Percentiles rank a stretch among this genome's conserved stretches.
Conservation (phyloP, 2,329 filamentous ascomycete genomes). For the Beauveria pseudobassiana region DNA sequence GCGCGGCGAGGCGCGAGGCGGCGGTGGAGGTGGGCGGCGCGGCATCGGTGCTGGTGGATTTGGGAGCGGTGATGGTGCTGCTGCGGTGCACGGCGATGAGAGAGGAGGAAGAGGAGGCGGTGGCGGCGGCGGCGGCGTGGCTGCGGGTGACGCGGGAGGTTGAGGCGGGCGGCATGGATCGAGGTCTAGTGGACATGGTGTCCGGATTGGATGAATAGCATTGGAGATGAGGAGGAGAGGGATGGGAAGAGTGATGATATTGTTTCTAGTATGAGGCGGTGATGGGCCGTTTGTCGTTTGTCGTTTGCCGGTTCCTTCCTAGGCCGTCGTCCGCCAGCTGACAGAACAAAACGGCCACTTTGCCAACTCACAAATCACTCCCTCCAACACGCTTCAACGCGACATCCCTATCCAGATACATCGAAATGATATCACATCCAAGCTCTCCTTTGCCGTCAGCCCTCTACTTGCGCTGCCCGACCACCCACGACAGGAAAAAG, state of each 20-base stretch:
- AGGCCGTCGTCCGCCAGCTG: not conserved
- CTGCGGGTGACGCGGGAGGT: slow-evolving; percentile 1
- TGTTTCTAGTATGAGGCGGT: not conserved
- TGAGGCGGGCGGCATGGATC: slow-evolving; percentile 1
- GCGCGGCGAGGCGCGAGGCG: slow-evolving; percentile 15
- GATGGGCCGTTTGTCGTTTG: not conserved
- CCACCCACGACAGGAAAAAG: slow-evolving; percentile 58
- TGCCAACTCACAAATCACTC: not conserved
- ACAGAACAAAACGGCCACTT: not conserved
- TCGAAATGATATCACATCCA: not conserved
- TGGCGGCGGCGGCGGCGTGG: not conserved
- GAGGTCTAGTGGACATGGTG: slow-evolving; percentile 5
- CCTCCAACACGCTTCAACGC: not conserved
- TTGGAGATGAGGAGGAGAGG: not conserved
- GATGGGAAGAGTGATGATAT: not conserved
- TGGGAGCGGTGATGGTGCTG: not conserved
- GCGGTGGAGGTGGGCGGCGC: not conserved
- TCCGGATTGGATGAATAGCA: not conserved
- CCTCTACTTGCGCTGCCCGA: slow-evolving; percentile 30
- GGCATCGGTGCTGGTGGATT: not conserved
- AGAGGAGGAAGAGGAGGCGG: not conserved
- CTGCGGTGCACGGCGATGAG: slow-evolving; percentile 1
- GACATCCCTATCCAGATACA: not conserved
- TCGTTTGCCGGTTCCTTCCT: slow-evolving; percentile 1
- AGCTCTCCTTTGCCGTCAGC: not conserved